Evolutionary conservation across 2,329 filamentous ascomycete genomes (phyloP).

Genomic region (Calonectria pseudoreteaudii): DNA sequence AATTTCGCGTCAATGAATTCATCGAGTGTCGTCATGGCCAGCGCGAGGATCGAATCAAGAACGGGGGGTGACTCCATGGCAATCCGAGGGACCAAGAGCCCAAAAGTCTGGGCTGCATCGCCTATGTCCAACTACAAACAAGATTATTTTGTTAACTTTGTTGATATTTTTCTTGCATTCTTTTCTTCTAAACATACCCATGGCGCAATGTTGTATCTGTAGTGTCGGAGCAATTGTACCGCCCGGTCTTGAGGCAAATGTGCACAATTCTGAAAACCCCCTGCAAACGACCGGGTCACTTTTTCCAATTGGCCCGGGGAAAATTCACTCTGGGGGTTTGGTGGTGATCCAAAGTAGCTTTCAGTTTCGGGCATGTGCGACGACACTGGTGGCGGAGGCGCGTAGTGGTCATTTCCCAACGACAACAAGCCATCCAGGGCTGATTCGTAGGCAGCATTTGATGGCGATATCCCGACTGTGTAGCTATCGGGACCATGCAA

Average conservation of each 20-base stretch:
- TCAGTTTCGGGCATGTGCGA: constrained; percentile 23
- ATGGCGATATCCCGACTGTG: constrained; percentile 33
- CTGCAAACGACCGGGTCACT: constrained; percentile 13
- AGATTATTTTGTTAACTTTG: constrained; percentile 10
- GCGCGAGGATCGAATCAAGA: constrained; percentile 42
- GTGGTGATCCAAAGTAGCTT: constrained; percentile 24
- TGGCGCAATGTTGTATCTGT: constrained; percentile 57
- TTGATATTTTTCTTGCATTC: neutral
- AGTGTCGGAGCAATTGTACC: constrained; percentile 54
- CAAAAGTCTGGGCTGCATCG: constrained; percentile 55
- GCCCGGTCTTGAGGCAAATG: constrained; percentile 40
- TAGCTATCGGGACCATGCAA: constrained; percentile 26
- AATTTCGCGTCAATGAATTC: constrained; percentile 24
- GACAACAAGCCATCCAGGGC: constrained; percentile 49
- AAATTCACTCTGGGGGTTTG: constrained; percentile 17
- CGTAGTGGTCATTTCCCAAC: constrained; percentile 45
- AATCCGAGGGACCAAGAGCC: constrained; percentile 49
- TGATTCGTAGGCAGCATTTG: constrained; percentile 46
- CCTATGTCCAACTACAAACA: constrained; percentile 54
- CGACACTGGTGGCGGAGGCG: constrained; percentile 20
- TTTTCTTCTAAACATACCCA: constrained; percentile 51
- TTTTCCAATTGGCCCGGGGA: constrained; percentile 14
- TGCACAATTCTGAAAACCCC: constrained; percentile 39
- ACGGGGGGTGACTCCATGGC: constrained; percentile 40
- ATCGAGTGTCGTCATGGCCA: constrained; percentile 35